phyloP scores from a whole-genome alignment of 176 grass and related monocot species.

The Calamus simplicifolius region DNA sequence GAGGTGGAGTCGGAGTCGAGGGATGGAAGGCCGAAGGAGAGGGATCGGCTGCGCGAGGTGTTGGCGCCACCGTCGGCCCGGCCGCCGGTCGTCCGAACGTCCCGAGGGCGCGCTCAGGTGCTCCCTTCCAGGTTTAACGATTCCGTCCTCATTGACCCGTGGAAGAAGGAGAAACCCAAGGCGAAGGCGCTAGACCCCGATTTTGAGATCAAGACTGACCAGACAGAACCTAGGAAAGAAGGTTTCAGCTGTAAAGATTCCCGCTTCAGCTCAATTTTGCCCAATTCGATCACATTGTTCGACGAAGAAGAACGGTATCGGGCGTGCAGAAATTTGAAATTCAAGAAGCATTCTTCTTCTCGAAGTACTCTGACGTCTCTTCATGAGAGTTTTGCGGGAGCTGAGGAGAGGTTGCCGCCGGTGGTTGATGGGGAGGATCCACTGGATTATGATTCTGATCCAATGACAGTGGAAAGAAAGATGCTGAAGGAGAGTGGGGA shows the following conservation, averaged over 20 bases:
- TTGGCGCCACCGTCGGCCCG: constrained; percentile 13
- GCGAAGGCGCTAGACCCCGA: constrained; percentile 19
- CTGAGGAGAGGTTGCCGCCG: constrained; percentile 3
- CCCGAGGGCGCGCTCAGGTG: constrained; percentile 60
- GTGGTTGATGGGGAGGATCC: background rate
- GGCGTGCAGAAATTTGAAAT: constrained; percentile 33
- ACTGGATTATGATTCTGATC: constrained; percentile 6
- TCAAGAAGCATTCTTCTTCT: constrained; percentile 45
- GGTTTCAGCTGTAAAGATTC: constrained; percentile 19
- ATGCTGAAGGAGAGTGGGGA: constrained; percentile 10
- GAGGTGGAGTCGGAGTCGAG: constrained; percentile 6
- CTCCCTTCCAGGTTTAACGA: constrained; percentile 82
- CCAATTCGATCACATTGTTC: constrained; percentile 29
- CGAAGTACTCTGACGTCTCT: constrained; percentile 42
- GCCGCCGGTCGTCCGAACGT: constrained; percentile 72
- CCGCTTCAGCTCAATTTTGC: constrained; percentile 12
- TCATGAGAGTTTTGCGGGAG: background rate
- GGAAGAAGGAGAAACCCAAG: constrained; percentile 73
- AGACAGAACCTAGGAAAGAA: constrained; percentile 19
- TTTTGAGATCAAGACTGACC: constrained; percentile 25
- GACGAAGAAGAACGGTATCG: constrained; percentile 45
- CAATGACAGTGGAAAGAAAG: constrained; percentile 16
- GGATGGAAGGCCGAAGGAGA: constrained; percentile 9
- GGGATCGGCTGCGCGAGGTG: background rate
- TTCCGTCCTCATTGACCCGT: constrained; percentile 79